Conservation (phyloP, 768 basidiomycete species). For the Boletus rubescentipes region DNA sequence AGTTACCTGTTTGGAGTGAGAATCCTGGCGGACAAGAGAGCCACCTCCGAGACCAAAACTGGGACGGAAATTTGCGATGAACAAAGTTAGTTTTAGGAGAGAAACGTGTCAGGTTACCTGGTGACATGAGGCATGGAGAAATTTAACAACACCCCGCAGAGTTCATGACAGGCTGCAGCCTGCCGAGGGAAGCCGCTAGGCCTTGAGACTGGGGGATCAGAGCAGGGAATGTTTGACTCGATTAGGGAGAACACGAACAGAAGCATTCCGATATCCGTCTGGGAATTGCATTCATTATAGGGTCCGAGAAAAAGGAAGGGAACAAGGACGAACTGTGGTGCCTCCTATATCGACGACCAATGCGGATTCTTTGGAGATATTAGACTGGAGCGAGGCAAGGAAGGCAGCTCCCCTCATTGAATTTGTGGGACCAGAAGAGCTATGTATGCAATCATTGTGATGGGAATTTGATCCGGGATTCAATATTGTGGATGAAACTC, state of each 20-base stretch:
- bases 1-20: slow-evolving; percentile 38
- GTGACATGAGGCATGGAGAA: slow-evolving; percentile 59
- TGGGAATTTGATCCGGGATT: slow-evolving; percentile 8
- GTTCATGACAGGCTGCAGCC: slow-evolving; percentile 59
- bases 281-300: slow-evolving; percentile 12
- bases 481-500: slow-evolving; percentile 4
- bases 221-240: not conserved
- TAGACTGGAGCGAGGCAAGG: slow-evolving; percentile 44
- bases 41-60: slow-evolving; percentile 68
- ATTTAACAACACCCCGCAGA: slow-evolving; percentile 60
- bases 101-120: slow-evolving; percentile 24
- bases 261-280: slow-evolving; percentile 61
- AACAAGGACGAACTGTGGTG: slow-evolving; percentile 43
- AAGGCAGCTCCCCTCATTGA: slow-evolving; percentile 70
- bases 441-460: slow-evolving; percentile 14
- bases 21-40: slow-evolving; percentile 44
- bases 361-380: slow-evolving; percentile 36
- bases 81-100: not conserved
- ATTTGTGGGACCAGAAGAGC: slow-evolving; percentile 60
- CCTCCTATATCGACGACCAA: slow-evolving; percentile 66
- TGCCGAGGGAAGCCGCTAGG: slow-evolving; percentile 62
- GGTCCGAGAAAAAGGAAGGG: slow-evolving; percentile 5
- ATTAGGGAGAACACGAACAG: slow-evolving; percentile 30
- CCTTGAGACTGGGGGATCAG: slow-evolving; percentile 20
- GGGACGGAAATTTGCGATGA: slow-evolving; percentile 6